phyloP scores from a whole-genome alignment of 306 rosid genomes.

The Fragaria nilgerrensis region DNA sequence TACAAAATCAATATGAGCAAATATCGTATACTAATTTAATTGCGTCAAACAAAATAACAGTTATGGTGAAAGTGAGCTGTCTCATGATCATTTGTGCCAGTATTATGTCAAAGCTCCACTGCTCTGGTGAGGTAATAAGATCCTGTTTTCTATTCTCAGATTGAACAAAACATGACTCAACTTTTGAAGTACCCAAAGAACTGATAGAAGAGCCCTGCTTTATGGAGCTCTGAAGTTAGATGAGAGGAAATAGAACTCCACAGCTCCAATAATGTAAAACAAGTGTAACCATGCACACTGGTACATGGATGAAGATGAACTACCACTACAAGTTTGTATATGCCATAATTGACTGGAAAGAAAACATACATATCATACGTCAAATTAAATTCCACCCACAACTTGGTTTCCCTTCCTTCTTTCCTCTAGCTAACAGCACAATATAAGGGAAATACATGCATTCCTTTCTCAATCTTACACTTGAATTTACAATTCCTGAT shows the following conservation, averaged over 20 bases:
- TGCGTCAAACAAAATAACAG: no score
- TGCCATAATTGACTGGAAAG: neutral
- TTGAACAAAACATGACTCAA: no score
- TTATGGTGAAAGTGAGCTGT: no score
- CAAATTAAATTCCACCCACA: neutral
- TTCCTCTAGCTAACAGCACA: neutral
- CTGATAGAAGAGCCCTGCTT: neutral
- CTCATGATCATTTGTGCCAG: neutral
- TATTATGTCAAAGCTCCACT: neutral
- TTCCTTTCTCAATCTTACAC: neutral
- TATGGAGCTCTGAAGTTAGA: neutral
- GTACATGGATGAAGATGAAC: neutral
- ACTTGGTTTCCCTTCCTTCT: neutral
- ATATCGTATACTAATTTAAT: no score
- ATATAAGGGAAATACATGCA: neutral
- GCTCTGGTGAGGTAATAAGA: neutral
- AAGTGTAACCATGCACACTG: neutral
- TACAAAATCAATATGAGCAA: no score
- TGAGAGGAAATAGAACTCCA: neutral
- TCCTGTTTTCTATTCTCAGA: no score
- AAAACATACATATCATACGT: neutral
- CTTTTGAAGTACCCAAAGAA: no score
- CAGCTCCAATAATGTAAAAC: neutral
- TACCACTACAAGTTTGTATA: neutral
- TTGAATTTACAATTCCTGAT: slow-evolving; percentile 15